A percentile compares a stretch with the other conserved stretches of the same genome.
Evolutionary conservation across 257 asterid genomes (phyloP).

Genomic region (Gentiana straminea): DNA sequence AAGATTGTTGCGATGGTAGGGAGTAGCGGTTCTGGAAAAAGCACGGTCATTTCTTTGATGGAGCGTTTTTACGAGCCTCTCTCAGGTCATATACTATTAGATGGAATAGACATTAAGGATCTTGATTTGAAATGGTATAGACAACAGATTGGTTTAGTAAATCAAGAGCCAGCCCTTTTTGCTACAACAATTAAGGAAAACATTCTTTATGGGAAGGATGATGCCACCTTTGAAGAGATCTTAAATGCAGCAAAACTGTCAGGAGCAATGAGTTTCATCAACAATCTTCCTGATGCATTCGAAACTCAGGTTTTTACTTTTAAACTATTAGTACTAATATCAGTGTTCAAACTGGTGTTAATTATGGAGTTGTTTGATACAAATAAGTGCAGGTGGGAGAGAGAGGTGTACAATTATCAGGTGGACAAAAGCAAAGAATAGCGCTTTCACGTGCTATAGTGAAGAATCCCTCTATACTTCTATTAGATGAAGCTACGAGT

Average conservation of each 20-base stretch:
- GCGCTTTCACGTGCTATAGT: constrained; percentile 91
- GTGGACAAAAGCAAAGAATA: constrained; percentile 94
- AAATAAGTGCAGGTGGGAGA: constrained; percentile 70
- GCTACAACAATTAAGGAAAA: constrained; percentile 84
- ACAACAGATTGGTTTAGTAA: constrained; percentile 79
- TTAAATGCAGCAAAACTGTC: constrained; percentile 74
- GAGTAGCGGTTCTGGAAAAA: constrained; percentile 97
- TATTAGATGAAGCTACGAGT: constrained; percentile 95
- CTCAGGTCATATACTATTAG: constrained; percentile 53
- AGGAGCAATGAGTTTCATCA: constrained; percentile 75
- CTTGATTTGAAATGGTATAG: constrained; percentile 80
- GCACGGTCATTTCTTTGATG: constrained; percentile 83
- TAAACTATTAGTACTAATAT: no score
- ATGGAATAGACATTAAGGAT: constrained; percentile 56
- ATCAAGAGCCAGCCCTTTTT: constrained; percentile 90
- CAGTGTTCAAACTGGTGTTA: no score
- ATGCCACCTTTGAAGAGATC: constrained; percentile 69
- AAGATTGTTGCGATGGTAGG: constrained; percentile 92
- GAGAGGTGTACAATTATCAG: constrained; percentile 92
- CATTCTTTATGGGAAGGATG: constrained; percentile 70
- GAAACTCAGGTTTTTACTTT: constrained; percentile 65
- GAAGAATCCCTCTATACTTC: constrained; percentile 74
- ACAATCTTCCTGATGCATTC: constrained; percentile 75
- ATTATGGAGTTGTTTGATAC: no score
- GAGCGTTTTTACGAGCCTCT: constrained; percentile 86